Percentiles rank a stretch among this genome's conserved stretches.
phyloP scores from a whole-genome alignment of 805 yeast species.

The Barnettozyma californica region DNA sequence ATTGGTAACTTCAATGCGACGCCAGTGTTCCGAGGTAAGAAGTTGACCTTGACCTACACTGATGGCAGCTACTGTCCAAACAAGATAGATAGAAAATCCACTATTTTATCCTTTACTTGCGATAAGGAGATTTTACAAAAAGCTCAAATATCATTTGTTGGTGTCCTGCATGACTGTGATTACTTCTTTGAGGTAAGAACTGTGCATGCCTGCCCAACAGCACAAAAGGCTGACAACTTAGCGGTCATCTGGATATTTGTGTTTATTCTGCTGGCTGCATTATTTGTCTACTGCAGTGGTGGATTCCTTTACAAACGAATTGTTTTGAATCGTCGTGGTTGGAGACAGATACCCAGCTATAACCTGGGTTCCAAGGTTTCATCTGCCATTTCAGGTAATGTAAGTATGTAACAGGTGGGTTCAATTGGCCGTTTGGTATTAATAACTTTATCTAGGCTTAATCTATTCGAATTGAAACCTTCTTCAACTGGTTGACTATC shows the following conservation, averaged over 20 bases:
- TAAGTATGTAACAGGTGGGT: slow-evolving; percentile 16
- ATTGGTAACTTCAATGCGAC: slow-evolving; percentile 57
- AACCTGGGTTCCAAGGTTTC: slow-evolving; percentile 22
- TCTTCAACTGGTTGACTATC: background rate
- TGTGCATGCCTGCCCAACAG: slow-evolving; percentile 81
- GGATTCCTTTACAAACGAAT: slow-evolving; percentile 33
- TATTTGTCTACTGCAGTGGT: slow-evolving; percentile 38
- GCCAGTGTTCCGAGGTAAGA: slow-evolving; percentile 69
- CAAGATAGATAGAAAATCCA: slow-evolving; percentile 53
- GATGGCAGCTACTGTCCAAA: slow-evolving; percentile 61
- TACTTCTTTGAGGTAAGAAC: slow-evolving; percentile 83
- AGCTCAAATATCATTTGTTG: slow-evolving; percentile 65
- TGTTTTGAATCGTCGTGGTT: slow-evolving; percentile 32
- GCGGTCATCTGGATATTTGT: slow-evolving; percentile 63
- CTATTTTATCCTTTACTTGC: slow-evolving; percentile 69
- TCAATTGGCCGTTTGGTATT: background rate
- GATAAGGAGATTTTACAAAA: slow-evolving; percentile 65
- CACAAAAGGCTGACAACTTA: slow-evolving; percentile 57
- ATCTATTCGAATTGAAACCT: background rate
- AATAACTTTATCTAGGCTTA: background rate
- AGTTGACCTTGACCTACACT: slow-evolving; percentile 61
- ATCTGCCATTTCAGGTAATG: slow-evolving; percentile 23
- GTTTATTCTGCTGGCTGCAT: slow-evolving; percentile 40
- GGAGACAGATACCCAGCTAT: slow-evolving; percentile 30
- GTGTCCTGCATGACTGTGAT: slow-evolving; percentile 69